phyloP scores from a whole-genome alignment of 2,329 filamentous ascomycete genomes.

The Aspergillus niger region DNA sequence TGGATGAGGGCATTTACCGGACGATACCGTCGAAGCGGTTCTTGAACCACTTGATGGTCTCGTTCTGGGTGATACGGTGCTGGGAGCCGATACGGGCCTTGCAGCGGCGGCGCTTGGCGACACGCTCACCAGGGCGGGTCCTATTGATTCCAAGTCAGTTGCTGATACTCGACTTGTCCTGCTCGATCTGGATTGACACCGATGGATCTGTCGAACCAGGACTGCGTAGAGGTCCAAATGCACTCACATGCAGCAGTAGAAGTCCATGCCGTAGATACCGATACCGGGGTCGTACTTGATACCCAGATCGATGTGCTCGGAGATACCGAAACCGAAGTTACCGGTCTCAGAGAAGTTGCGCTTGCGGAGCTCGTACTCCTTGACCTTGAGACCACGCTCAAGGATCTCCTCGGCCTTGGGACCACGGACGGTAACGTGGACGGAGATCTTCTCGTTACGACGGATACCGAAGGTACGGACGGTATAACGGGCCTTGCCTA shows the following conservation, averaged over 20 bases:
- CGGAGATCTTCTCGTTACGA: conserved; percentile 99
- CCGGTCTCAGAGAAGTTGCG: conserved; percentile 99
- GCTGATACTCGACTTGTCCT: background rate
- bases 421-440: conserved; percentile 98
- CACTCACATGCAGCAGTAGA: conserved; percentile 98
- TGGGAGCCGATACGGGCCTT: conserved; percentile 81
- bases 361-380: conserved; percentile 99
- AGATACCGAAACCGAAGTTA: conserved; percentile 99
- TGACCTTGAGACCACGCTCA: conserved; percentile 99
- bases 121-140: conserved; percentile 97
- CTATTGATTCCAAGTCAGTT: conserved; percentile 45
- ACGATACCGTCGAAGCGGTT: conserved; percentile 97
- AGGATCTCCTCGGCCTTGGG: conserved; percentile 99
- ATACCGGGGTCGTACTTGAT: conserved; percentile 99
- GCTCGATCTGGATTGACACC: background rate
- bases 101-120: conserved; percentile 89
- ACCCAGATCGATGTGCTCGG: conserved; percentile 99
- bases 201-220: background rate
- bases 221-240: background rate
- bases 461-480: conserved; percentile 99
- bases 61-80: conserved; percentile 91
- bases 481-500: conserved; percentile 99
- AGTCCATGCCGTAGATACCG: conserved; percentile 99
- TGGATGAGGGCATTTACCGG: conserved; percentile 67
- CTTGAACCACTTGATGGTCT: conserved; percentile 99